phyloP scores from a whole-genome alignment of 2,329 filamentous ascomycete genomes.

The Ophiostoma novo-ulmi region DNA sequence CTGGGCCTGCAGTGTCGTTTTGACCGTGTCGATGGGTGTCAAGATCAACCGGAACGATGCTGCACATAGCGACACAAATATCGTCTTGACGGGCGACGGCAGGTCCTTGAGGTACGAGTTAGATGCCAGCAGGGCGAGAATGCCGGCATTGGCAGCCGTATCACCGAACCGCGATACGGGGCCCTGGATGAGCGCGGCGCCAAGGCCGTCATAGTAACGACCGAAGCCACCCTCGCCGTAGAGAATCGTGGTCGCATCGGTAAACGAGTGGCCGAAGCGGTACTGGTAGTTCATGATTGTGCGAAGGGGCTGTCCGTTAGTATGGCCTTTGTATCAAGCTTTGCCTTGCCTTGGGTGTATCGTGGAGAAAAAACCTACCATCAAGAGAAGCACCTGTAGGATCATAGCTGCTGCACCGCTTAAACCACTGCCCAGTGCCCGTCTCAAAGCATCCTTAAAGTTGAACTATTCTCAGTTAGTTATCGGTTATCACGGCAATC shows the following conservation, averaged over 20 bases:
- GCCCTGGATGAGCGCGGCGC: conserved; percentile 43
- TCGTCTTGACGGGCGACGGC: conserved; percentile 41
- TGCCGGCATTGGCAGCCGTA: conserved; percentile 46
- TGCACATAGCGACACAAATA: conserved; percentile 45
- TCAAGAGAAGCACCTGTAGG: conserved; percentile 44
- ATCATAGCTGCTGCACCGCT: conserved; percentile 47
- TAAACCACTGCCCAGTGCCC: conserved; percentile 43
- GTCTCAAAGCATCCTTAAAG: conserved; percentile 40
- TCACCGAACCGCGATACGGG: conserved; percentile 45
- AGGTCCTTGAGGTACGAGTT: conserved; percentile 43
- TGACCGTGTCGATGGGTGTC: conserved; percentile 47
- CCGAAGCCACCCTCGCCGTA: conserved; percentile 40
- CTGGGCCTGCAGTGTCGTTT: conserved; percentile 47
- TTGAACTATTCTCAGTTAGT: conserved; percentile 37
- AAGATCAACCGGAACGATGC: conserved; percentile 45
- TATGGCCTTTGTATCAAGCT: neutral
- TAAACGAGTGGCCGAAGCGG: conserved; percentile 42
- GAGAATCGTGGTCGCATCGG: conserved; percentile 38
- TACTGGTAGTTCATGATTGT: conserved; percentile 51
- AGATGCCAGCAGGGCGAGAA: conserved; percentile 44
- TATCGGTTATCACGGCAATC: neutral
- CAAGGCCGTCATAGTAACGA: conserved; percentile 44
- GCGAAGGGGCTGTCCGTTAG: conserved; percentile 35
- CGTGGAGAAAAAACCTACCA: conserved; percentile 30
- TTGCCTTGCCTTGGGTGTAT: neutral